These are phyloP conservation scores for Verticillium albo-atrum DNA, from an alignment of 2,329 filamentous ascomycete species.

Conservation along the genomic window DNA sequence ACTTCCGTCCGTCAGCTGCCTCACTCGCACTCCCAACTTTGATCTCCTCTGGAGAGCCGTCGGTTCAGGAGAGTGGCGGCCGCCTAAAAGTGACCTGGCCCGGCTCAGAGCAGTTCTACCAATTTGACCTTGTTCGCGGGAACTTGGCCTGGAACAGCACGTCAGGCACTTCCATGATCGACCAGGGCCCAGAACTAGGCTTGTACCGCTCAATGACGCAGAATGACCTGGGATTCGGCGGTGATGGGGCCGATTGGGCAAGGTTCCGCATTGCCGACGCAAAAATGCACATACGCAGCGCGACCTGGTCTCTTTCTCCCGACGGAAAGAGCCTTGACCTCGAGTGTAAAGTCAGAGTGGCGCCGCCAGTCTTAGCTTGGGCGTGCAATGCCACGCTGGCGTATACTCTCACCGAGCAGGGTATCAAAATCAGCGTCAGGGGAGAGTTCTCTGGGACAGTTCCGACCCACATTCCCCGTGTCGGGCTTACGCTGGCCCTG, in stretches of 20 bases:
- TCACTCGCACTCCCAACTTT: too few species aligned
- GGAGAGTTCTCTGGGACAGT: constrained; percentile 20
- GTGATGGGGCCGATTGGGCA: constrained; percentile 7
- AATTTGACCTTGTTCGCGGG: constrained; percentile 12
- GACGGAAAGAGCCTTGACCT: not conserved
- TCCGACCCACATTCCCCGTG: constrained; percentile 35
- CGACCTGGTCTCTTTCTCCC: constrained; percentile 18
- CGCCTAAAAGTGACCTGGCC: not conserved
- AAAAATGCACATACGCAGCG: constrained; percentile 9
- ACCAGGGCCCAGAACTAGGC: constrained; percentile 10
- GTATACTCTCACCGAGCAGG: constrained; percentile 33
- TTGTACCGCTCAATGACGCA: constrained; percentile 14
- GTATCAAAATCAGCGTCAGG: constrained; percentile 30
- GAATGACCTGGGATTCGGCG: constrained; percentile 7
- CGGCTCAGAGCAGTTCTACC: not conserved
- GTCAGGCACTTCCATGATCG: constrained; percentile 3
- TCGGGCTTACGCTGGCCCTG: constrained; percentile 39
- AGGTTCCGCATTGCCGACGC: not conserved
- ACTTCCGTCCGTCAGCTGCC: too few species aligned
- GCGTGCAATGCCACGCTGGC: constrained; percentile 23
- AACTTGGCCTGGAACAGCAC: constrained; percentile 9
- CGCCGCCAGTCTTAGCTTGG: constrained; percentile 43
- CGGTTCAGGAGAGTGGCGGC: not conserved
- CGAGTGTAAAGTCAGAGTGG: constrained; percentile 27
- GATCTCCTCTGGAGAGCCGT: too few species aligned